phyloP scores from a whole-genome alignment of 192 early-diverging fungal species.

The Spizellomyces punctatus region DNA sequence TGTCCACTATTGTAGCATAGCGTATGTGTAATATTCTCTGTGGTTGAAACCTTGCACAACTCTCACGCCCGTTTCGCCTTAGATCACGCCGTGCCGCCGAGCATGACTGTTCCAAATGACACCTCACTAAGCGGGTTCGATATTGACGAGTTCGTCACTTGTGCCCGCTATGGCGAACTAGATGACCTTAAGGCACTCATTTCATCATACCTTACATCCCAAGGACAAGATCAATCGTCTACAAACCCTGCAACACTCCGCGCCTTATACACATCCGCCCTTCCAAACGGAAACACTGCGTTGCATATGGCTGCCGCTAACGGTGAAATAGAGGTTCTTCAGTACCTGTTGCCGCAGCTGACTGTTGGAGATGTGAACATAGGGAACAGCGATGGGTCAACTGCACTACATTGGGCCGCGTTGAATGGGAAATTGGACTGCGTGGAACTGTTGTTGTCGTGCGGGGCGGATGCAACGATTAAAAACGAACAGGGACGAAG shows the following conservation, averaged over 20 bases:
- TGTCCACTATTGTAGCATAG: too few species aligned
- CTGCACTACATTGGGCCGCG: slow-evolving; percentile 84
- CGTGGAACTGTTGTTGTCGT: slow-evolving; percentile 61
- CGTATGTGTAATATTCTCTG: too few species aligned
- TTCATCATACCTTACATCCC: slow-evolving; percentile 9
- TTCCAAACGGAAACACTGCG: slow-evolving; percentile 54
- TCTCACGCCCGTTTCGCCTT: too few species aligned
- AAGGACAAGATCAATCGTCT: slow-evolving; percentile 21
- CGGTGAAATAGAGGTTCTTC: slow-evolving; percentile 65
- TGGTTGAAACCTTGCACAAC: too few species aligned
- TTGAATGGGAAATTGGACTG: slow-evolving; percentile 75
- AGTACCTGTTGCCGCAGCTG: slow-evolving; percentile 37
- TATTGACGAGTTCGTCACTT: slow-evolving; percentile 63
- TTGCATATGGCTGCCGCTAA: slow-evolving; percentile 86
- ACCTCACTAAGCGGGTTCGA: slow-evolving; percentile 24
- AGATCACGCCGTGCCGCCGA: too few species aligned
- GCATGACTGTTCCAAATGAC: too few species aligned
- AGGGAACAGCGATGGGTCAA: slow-evolving; percentile 39
- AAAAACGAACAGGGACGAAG: slow-evolving; percentile 39
- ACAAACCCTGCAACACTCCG: slow-evolving; percentile 37
- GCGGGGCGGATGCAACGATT: slow-evolving; percentile 57
- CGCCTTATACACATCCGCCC: slow-evolving; percentile 16
- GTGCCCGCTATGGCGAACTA: slow-evolving; percentile 75
- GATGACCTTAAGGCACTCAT: slow-evolving; percentile 63
- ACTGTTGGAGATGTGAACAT: slow-evolving; percentile 30